phyloP scores from a whole-genome alignment of 441 rosid species.

The Mallotus japonicus region DNA sequence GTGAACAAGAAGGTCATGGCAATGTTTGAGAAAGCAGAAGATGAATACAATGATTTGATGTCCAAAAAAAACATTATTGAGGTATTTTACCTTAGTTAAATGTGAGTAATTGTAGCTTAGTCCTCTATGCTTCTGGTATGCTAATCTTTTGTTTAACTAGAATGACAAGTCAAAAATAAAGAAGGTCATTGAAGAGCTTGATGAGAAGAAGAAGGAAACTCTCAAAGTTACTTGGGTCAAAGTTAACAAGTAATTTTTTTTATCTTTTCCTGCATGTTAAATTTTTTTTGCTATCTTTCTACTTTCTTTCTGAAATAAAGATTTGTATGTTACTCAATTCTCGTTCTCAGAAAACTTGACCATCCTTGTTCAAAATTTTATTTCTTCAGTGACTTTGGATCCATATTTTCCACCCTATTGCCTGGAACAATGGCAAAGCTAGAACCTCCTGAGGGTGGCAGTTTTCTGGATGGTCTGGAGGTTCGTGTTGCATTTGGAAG shows the following conservation, averaged over 20 bases:
- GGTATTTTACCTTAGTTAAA: constrained; percentile 44
- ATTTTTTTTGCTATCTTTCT: not conserved
- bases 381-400: constrained; percentile 83
- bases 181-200: constrained; percentile 97
- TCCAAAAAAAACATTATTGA: constrained; percentile 94
- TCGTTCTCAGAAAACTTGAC: constrained; percentile 3
- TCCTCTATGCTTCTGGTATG: constrained; percentile 19
- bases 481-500: constrained; percentile 98
- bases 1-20: constrained; percentile 99
- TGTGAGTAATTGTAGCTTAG: constrained; percentile 16
- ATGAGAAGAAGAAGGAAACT: constrained; percentile 98
- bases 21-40: constrained; percentile 99
- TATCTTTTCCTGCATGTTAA: not conserved
- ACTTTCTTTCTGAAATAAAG: not conserved
- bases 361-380: not conserved
- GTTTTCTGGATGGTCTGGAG: constrained; percentile 96
- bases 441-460: constrained; percentile 92
- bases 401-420: constrained; percentile 92
- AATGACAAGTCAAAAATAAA: constrained; percentile 92
- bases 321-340: not conserved
- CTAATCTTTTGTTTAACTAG: constrained; percentile 36
- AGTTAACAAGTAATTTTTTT: constrained; percentile 61
- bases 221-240: constrained; percentile 98
- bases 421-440: constrained; percentile 98
- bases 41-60: constrained; percentile 90